A percentile compares a stretch with the other conserved stretches of the same genome.
phyloP scores from a whole-genome alignment of 805 yeast genomes.

The Metschnikowia baotianmanensis region DNA sequence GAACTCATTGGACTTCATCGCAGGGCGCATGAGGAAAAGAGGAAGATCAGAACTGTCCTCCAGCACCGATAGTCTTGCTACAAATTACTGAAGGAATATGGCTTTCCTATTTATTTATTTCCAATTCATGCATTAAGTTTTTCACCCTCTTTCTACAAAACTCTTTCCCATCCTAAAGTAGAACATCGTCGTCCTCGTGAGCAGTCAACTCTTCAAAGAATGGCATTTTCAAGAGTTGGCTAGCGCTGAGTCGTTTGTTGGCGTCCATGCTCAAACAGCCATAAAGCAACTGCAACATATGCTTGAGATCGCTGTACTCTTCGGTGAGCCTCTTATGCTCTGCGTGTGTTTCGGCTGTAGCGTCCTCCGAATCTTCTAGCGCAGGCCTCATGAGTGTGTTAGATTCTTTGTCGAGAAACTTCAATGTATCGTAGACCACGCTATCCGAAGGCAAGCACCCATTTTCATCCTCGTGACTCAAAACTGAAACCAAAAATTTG shows the following conservation, averaged over 20 bases:
- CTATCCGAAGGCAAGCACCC: conserved; percentile 69
- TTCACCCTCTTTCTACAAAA: background rate
- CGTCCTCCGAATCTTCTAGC: conserved; percentile 15
- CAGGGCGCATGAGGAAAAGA: conserved; percentile 13
- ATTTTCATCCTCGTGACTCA: conserved; percentile 45
- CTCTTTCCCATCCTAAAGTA: conserved; percentile 10
- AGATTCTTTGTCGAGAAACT: conserved; percentile 45
- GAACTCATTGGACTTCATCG: conserved; percentile 2
- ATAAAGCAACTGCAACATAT: conserved; percentile 55
- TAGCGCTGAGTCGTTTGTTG: conserved; percentile 53
- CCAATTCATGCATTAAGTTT: background rate
- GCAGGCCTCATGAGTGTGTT: conserved; percentile 29
- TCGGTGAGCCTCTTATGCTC: conserved; percentile 21
- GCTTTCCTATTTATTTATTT: background rate
- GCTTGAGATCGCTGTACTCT: conserved; percentile 39
- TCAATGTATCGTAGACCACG: conserved; percentile 64
- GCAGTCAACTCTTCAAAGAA: conserved; percentile 51
- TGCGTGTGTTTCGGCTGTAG: conserved; percentile 15
- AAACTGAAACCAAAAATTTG: conserved; percentile 28
- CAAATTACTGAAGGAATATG: conserved; percentile 2
- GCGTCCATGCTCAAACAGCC: conserved; percentile 60
- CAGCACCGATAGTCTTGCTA: conserved; percentile 18
- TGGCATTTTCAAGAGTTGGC: conserved; percentile 52
- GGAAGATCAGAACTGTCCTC: conserved; percentile 21
- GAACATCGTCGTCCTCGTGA: conserved; percentile 34